Conservation (phyloP, 1,284 basidiomycete species). For the Tilletiaria anomala region DNA sequence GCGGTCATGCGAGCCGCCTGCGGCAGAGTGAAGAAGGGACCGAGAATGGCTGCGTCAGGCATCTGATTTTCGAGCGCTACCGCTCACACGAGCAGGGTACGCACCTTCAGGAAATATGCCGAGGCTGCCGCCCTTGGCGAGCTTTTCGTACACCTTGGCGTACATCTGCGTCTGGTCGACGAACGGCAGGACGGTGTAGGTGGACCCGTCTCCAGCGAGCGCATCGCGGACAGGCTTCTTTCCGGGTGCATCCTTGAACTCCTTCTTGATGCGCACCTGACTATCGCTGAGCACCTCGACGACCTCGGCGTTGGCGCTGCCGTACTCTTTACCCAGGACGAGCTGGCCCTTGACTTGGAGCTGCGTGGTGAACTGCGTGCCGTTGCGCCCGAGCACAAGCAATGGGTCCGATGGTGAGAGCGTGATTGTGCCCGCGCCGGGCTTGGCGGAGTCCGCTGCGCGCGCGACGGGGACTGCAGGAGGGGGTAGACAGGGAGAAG, state of each 20-base stretch:
- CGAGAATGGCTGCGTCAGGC: neutral
- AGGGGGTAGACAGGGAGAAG: too few species aligned
- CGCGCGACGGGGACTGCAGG: slow-evolving; percentile 60
- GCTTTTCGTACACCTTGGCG: slow-evolving; percentile 72
- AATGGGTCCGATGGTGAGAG: slow-evolving; percentile 51
- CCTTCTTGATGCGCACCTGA: slow-evolving; percentile 57
- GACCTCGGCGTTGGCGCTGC: slow-evolving; percentile 67
- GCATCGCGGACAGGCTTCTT: slow-evolving; percentile 9
- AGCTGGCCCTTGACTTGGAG: slow-evolving; percentile 70
- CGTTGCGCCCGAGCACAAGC: slow-evolving; percentile 58
- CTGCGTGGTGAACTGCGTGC: slow-evolving; percentile 67
- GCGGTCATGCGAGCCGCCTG: slow-evolving; percentile 38
- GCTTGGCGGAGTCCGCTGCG: slow-evolving; percentile 72
- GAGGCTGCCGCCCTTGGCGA: slow-evolving; percentile 69
- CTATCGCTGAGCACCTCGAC: slow-evolving; percentile 80
- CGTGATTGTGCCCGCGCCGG: slow-evolving; percentile 60
- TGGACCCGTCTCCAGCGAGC: slow-evolving; percentile 12
- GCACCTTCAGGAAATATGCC: slow-evolving; percentile 91
- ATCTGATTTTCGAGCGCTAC: neutral
- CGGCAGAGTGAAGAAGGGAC: slow-evolving; percentile 19
- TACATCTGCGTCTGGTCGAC: slow-evolving; percentile 93
- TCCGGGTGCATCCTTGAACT: neutral
- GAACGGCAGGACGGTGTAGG: slow-evolving; percentile 33
- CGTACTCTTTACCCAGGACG: slow-evolving; percentile 68
- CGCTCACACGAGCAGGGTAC: neutral